phyloP scores from a whole-genome alignment of 148 eudicot species.

The Nyssa sinensis region DNA sequence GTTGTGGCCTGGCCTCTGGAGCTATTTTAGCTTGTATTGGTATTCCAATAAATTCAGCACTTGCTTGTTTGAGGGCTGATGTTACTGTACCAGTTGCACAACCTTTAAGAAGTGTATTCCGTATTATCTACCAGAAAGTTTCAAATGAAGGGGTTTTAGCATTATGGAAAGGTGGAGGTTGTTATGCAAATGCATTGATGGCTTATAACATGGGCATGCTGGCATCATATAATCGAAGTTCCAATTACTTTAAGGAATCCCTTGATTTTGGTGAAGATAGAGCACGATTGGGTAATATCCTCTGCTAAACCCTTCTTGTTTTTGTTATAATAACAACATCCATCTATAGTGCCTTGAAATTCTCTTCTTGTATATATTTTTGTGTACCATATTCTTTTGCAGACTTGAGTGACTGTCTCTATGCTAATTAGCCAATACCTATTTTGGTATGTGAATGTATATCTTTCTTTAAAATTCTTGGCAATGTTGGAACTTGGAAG shows the following conservation, averaged over 20 bases:
- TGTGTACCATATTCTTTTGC: no score
- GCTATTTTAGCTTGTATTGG: conserved; percentile 49
- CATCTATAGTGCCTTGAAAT: no score
- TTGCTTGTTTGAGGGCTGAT: conserved; percentile 40
- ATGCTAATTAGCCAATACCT: no score
- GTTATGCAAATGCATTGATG: conserved; percentile 37
- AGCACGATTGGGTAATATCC: conserved; percentile 5
- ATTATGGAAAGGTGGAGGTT: conserved; percentile 60
- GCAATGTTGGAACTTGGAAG: no score
- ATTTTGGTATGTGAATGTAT: no score
- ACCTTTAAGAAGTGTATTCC: conserved; percentile 40
- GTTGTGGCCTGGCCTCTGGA: conserved; percentile 58
- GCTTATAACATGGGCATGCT: conserved; percentile 66
- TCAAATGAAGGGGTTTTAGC: conserved; percentile 49
- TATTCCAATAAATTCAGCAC: conserved; percentile 40
- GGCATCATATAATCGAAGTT: conserved; percentile 52
- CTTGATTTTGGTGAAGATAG: conserved; percentile 33
- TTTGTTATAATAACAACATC: no score
- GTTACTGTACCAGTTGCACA: conserved; percentile 47
- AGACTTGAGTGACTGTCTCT: no score
- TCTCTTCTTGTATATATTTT: no score
- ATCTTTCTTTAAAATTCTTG: no score
- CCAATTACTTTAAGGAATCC: conserved; percentile 46
- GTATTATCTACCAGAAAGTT: conserved; percentile 36
- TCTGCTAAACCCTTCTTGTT: neutral